A percentile compares a stretch with the other conserved stretches of the same genome.
Conservation (phyloP, 768 basidiomycete species). For the Suillus variegatus region DNA sequence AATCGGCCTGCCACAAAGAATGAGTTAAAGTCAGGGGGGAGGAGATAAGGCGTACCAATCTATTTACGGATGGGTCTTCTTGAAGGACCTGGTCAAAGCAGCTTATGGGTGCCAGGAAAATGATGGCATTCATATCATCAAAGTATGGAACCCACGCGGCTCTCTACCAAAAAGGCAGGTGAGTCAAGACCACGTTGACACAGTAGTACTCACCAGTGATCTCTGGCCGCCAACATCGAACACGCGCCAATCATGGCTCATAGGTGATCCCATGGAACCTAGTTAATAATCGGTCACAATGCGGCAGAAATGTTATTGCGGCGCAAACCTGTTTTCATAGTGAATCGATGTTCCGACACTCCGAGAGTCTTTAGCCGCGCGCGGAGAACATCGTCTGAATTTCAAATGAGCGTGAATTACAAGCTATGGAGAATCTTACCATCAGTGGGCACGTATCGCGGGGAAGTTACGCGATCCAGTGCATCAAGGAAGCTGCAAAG, state of each 20-base stretch:
- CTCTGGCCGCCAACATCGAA: slow-evolving; percentile 78
- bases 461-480: slow-evolving; percentile 61
- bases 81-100: slow-evolving; percentile 70
- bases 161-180: slow-evolving; percentile 25
- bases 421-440: slow-evolving; percentile 38
- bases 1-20: slow-evolving; percentile 52
- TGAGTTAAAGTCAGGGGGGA: not conserved
- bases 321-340: slow-evolving; percentile 59
- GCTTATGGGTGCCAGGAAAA: slow-evolving; percentile 74
- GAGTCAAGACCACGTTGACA: not conserved
- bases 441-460: slow-evolving; percentile 67
- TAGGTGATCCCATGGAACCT: slow-evolving; percentile 44
- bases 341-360: slow-evolving; percentile 79
- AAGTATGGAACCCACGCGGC: slow-evolving; percentile 78
- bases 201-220: slow-evolving; percentile 52
- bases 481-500: slow-evolving; percentile 64
- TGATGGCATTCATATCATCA: slow-evolving; percentile 75
- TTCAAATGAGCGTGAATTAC: not conserved
- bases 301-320: not conserved
- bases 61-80: slow-evolving; percentile 65
- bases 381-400: slow-evolving; percentile 70
- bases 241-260: slow-evolving; percentile 71
- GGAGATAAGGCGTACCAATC: slow-evolving; percentile 46
- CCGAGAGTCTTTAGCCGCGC: slow-evolving; percentile 77
- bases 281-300: slow-evolving; percentile 23